These are phyloP conservation scores for Wickerhamiella nectarea DNA, from an alignment of 805 yeast genomes.

Conservation along the genomic window DNA sequence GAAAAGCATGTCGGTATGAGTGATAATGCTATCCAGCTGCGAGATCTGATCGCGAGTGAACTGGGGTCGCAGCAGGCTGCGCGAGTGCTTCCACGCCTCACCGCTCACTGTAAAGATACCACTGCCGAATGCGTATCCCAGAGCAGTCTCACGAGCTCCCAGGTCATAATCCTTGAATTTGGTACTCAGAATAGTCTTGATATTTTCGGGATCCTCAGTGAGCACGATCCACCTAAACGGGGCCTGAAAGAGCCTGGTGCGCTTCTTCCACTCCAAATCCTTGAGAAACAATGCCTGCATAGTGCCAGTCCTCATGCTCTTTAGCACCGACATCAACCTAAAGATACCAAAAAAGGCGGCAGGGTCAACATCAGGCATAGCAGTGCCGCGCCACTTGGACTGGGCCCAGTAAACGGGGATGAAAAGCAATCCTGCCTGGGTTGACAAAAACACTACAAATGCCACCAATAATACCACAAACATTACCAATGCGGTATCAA, in stretches of 20 bases:
- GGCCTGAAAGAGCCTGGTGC: slow-evolving; percentile 21
- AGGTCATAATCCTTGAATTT: slow-evolving; percentile 23
- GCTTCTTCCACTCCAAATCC: not conserved
- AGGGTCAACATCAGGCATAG: not conserved
- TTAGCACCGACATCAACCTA: not conserved
- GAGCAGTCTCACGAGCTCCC: slow-evolving; percentile 19
- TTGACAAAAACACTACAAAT: not conserved
- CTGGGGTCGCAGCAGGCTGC: slow-evolving; percentile 24
- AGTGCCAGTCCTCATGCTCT: not conserved
- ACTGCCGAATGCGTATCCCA: slow-evolving; percentile 21
- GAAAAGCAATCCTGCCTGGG: not conserved
- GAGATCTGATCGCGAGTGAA: slow-evolving; percentile 8
- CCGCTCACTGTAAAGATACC: slow-evolving; percentile 26
- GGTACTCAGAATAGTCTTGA: slow-evolving; percentile 24
- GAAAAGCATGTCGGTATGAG: slow-evolving; percentile 13
- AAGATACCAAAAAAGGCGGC: not conserved
- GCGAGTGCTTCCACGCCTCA: slow-evolving; percentile 25
- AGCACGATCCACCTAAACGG: slow-evolving; percentile 22
- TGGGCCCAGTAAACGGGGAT: not conserved
- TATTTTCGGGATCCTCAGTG: slow-evolving; percentile 23
- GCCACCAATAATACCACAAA: not conserved
- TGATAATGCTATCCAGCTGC: slow-evolving; percentile 9
- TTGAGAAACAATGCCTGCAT: not conserved
- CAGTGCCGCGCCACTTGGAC: not conserved
- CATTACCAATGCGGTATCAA: not conserved